phyloP scores from a whole-genome alignment of 352 stramenopile species.

The Saprolegnia diclina region DNA sequence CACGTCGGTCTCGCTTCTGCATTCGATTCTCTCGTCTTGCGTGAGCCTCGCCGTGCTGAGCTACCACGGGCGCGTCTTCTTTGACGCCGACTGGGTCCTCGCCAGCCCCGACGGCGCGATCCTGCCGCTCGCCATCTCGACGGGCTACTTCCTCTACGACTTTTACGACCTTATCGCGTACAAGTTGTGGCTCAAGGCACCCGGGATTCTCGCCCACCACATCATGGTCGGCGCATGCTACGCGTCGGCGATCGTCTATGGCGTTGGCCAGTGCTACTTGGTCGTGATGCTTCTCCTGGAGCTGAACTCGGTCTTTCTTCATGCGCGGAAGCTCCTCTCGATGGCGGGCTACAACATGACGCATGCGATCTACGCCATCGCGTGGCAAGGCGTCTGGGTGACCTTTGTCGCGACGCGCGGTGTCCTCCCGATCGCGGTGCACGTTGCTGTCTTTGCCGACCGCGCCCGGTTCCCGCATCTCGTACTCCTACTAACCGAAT shows the following conservation, averaged over 20 bases:
- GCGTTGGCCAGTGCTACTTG: slow-evolving; percentile 10
- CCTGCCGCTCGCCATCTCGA: slow-evolving; percentile 14
- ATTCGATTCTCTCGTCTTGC: slow-evolving; percentile 4
- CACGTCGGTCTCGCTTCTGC: slow-evolving; percentile 17
- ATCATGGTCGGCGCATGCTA: slow-evolving; percentile 25
- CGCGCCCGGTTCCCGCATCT: slow-evolving; percentile 14
- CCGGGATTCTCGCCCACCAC: slow-evolving; percentile 22
- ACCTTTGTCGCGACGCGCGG: slow-evolving; percentile 18
- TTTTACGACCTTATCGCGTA: slow-evolving; percentile 21
- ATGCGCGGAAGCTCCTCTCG: slow-evolving; percentile 16
- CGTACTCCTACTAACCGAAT: background rate
- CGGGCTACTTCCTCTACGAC: slow-evolving; percentile 25
- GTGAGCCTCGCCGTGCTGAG: slow-evolving; percentile 10
- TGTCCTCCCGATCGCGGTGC: slow-evolving; percentile 10
- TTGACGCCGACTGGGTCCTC: slow-evolving; percentile 16
- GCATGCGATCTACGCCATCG: background rate
- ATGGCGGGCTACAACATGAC: slow-evolving; percentile 20
- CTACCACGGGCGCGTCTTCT: background rate
- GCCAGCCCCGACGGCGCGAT: background rate
- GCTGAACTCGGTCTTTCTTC: slow-evolving; percentile 23
- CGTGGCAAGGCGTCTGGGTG: slow-evolving; percentile 19
- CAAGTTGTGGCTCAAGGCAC: background rate
- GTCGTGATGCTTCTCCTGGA: slow-evolving; percentile 24
- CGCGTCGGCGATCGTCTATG: background rate
- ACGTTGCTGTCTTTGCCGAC: slow-evolving; percentile 14